Evolutionary conservation across 306 rosid genomes (phyloP).

Genomic region (Gillenia trifoliata): DNA sequence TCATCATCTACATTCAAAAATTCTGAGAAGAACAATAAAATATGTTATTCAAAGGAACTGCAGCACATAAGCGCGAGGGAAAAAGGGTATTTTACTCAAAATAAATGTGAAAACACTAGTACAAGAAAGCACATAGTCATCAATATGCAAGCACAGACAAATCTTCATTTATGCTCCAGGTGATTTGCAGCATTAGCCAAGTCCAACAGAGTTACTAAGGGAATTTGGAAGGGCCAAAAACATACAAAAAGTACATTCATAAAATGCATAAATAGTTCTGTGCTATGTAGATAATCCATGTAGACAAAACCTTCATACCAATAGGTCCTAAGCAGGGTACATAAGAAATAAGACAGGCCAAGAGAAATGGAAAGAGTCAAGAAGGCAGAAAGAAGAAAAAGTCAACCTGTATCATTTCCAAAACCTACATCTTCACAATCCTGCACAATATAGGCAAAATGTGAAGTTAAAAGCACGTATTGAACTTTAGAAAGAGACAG

Average conservation of each 20-base stretch:
- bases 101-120: not conserved
- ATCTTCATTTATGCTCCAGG: not conserved
- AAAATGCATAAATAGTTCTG: not conserved
- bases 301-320: not conserved
- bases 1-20: slow-evolving; percentile 90
- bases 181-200: not conserved
- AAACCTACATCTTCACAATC: slow-evolving; percentile 38
- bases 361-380: not conserved
- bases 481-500: not conserved
- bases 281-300: not conserved
- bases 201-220: not conserved
- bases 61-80: not conserved
- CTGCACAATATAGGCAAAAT: slow-evolving; percentile 52
- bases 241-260: not conserved
- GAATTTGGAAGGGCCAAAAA: not conserved
- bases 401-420: slow-evolving; percentile 77
- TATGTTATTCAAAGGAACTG: slow-evolving; percentile 14
- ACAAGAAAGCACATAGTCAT: not conserved
- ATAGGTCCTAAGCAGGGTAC: not conserved
- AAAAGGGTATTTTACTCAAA: not conserved
- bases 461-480: slow-evolving; percentile 25
- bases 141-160: not conserved
- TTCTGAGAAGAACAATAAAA: slow-evolving; percentile 30
- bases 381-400: slow-evolving; percentile 4
- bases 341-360: not conserved